Base-by-base conservation (phyloP, 305 asterid genomes). In the Plantago rigida region DNA sequence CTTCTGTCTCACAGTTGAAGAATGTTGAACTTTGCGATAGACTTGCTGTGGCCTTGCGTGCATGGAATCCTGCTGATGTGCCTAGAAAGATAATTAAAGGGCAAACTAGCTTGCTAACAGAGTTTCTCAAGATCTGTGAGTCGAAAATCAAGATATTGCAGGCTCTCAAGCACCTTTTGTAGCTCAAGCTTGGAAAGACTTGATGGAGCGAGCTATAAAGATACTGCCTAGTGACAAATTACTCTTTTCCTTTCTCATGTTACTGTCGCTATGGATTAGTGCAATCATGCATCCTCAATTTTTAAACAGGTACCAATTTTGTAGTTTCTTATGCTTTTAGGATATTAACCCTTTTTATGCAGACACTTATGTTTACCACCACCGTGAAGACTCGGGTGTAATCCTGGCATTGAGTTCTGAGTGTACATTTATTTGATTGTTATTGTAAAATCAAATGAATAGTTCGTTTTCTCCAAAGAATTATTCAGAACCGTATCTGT, bases 61-160 rank as follows among this genome's bases (percentile, higher is more conserved):
- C 82, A 15, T 94, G 97, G 97, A 78, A 50, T 60, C 80, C 94
- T 52, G 79, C 80, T 5, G 94, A 80, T 15, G 78, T 75, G 24
- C 76, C 77, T 14, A 71, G 84, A 76, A 84, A 74, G 77, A 58
- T 90, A 10, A 41, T 77, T 13, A 50, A 59, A 4, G 87, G 89
- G 59, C 99, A 90, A 71, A 72, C 61, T 12, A 51, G 71, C 34
- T 22, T 68, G 19, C 75, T 94, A 34, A 62, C 79, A 2, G 85
- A 80, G 77, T 80, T 90, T 51, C 82, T 81, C 42, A 78, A 65
- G 56, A 84, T 81, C 46, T 94, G 99, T 64, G 84, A 87, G 56
- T 63, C 73, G 48, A 87, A 82, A 65, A 57, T 65, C 13, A 85
- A 81, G 61, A 74, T 77, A 13, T 64, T 89, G 61, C 76, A 78